Conservation (phyloP, 106 monocot genomes). For the Dioscorea alata region DNA sequence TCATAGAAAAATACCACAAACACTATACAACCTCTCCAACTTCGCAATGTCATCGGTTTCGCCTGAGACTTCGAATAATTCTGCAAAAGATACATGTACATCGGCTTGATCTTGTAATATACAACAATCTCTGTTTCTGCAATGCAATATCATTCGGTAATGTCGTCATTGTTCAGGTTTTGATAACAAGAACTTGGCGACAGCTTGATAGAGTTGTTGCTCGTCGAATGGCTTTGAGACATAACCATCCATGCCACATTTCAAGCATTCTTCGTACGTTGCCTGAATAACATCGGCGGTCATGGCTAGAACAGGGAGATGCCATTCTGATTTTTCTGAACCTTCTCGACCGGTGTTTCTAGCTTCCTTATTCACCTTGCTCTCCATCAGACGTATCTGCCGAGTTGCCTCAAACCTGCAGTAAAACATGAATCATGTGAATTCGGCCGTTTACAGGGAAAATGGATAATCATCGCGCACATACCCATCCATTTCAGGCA, state of each 20-base stretch:
- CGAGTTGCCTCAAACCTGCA: constrained; percentile 89
- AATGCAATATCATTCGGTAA: no score
- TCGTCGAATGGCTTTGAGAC: constrained; percentile 97
- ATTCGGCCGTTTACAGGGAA: no score
- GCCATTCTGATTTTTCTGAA: constrained; percentile 24
- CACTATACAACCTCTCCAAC: no score
- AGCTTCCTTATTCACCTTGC: constrained; percentile 5
- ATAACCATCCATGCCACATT: constrained; percentile 94
- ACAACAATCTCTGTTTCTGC: no score
- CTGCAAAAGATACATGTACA: no score
- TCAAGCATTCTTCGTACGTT: constrained; percentile 87
- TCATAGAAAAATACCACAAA: no score
- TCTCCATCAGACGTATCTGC: constrained; percentile 77
- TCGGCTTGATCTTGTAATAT: no score
- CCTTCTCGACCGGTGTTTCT: not conserved
- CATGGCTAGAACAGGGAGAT: constrained; percentile 88
- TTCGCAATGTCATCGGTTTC: no score
- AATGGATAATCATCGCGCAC: not conserved
- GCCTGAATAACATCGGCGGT: constrained; percentile 98
- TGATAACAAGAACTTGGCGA: constrained; percentile 57
- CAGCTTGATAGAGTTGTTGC: constrained; percentile 74
- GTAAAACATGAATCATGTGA: not conserved
- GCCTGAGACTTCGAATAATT: no score
- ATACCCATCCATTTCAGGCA: constrained; percentile 99
- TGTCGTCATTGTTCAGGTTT: constrained; percentile 1